These are phyloP conservation scores for Phytopythium montanum DNA, from an alignment of 352 stramenopile genomes.

Conservation along the genomic window DNA sequence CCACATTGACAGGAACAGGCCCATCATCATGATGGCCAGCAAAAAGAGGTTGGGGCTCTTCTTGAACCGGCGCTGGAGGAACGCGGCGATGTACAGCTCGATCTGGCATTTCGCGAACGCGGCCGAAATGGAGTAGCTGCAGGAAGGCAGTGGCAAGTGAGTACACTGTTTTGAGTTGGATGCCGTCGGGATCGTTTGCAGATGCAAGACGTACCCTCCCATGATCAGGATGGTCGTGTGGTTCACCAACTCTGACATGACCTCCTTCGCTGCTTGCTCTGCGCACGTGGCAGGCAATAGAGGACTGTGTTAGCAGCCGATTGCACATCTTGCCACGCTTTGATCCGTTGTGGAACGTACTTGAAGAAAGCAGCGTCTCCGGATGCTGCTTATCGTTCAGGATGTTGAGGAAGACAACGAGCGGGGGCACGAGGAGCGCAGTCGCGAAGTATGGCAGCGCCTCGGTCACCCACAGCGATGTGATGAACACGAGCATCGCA, in stretches of 20 bases:
- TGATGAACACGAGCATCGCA: constrained; percentile 89
- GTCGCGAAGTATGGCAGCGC: constrained; percentile 91
- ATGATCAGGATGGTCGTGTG: constrained; percentile 93
- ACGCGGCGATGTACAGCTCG: constrained; percentile 88
- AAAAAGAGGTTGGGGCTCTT: constrained; percentile 88
- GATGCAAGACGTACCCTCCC: constrained; percentile 55
- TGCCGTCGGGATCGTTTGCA: background rate
- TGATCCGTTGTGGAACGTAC: constrained; percentile 29
- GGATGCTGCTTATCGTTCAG: constrained; percentile 84
- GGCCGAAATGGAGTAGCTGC: constrained; percentile 83
- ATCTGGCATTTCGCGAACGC: constrained; percentile 92
- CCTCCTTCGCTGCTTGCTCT: constrained; percentile 84
- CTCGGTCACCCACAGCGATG: constrained; percentile 89
- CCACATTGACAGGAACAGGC: constrained; percentile 91
- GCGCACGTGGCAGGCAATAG: background rate
- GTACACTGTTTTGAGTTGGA: constrained; percentile 2
- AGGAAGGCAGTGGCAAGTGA: background rate
- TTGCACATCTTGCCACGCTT: background rate
- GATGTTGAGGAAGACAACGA: constrained; percentile 89
- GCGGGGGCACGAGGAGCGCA: constrained; percentile 81
- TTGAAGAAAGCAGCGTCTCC: constrained; percentile 58
- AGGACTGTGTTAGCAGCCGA: background rate
- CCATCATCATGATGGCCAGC: constrained; percentile 92
- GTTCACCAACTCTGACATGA: constrained; percentile 89
- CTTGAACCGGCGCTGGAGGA: constrained; percentile 88